These are phyloP conservation scores for Peniophora sp. DNA, from an alignment of 1,284 basidiomycete genomes.

Conservation along the genomic window DNA sequence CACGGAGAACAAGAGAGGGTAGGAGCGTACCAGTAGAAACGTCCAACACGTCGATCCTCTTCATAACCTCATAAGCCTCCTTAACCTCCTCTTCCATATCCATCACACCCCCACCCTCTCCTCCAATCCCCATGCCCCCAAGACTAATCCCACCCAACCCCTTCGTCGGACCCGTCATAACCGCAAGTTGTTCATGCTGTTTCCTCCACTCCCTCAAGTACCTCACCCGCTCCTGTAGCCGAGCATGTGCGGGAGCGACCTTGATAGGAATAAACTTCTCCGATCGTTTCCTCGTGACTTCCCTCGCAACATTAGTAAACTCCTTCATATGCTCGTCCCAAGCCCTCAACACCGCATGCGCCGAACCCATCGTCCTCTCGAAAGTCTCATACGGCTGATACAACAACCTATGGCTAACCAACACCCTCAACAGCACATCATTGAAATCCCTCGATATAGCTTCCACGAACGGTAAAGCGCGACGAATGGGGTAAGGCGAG, in stretches of 20 bases:
- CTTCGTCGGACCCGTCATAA: constrained; percentile 95
- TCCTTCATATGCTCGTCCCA: constrained; percentile 99
- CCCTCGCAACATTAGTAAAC: constrained; percentile 95
- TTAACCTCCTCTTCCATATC: constrained; percentile 98
- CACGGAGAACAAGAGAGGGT: constrained; percentile 7
- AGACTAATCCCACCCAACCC: constrained; percentile 68
- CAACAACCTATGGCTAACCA: constrained; percentile 84
- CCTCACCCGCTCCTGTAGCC: constrained; percentile 82
- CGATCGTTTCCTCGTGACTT: constrained; percentile 84
- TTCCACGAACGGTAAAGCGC: constrained; percentile 93
- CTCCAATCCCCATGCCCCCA: constrained; percentile 66
- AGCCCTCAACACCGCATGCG: constrained; percentile 80
- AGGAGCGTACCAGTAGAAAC: constrained; percentile 79
- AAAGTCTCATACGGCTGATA: constrained; percentile 95
- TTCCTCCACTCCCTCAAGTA: constrained; percentile 93
- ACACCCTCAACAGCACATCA: constrained; percentile 86
- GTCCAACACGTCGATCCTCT: constrained; percentile 94
- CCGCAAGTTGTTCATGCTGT: constrained; percentile 94
- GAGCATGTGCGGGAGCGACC: constrained; percentile 84
- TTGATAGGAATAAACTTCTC: constrained; percentile 99
- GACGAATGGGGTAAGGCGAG: constrained; percentile 93
- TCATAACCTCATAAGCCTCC: constrained; percentile 91
- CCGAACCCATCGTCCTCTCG: constrained; percentile 74
- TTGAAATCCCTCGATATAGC: constrained; percentile 98
- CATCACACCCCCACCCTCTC: constrained; percentile 52